phyloP scores from a whole-genome alignment of 768 basidiomycete species.

The Chalciporus sphaerocephalus region DNA sequence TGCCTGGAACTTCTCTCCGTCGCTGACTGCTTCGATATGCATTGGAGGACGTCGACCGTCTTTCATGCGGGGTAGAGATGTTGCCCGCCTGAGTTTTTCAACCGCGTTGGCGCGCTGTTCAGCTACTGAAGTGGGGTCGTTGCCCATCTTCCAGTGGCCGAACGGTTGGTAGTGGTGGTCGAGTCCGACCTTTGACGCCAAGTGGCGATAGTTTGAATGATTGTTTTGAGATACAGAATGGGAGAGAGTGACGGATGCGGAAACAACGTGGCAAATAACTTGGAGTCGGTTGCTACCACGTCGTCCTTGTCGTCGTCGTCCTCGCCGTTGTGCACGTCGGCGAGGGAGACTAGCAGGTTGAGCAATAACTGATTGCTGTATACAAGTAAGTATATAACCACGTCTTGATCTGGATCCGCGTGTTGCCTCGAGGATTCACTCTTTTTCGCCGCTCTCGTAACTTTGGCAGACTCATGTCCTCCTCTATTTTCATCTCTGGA shows the following conservation, averaged over 20 bases:
- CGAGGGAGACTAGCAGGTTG: neutral
- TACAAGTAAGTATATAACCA: slow-evolving; percentile 15
- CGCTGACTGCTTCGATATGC: slow-evolving; percentile 79
- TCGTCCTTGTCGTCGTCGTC: neutral
- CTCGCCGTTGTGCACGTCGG: slow-evolving; percentile 5
- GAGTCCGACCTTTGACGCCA: slow-evolving; percentile 5
- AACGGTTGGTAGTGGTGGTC: slow-evolving; percentile 8
- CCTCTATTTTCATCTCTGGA: neutral
- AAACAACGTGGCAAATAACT: slow-evolving; percentile 14
- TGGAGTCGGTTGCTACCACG: neutral
- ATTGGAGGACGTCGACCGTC: slow-evolving; percentile 85
- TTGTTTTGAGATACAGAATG: slow-evolving; percentile 12
- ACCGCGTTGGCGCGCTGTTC: slow-evolving; percentile 87
- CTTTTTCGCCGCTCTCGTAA: slow-evolving; percentile 10
- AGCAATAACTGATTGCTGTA: neutral
- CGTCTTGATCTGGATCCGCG: slow-evolving; percentile 23
- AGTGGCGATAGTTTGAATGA: neutral
- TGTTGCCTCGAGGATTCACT: slow-evolving; percentile 26
- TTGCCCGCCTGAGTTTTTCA: slow-evolving; percentile 87
- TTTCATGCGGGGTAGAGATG: slow-evolving; percentile 87
- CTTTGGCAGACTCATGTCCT: slow-evolving; percentile 4
- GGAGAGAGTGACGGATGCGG: slow-evolving; percentile 3
- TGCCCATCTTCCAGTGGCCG: slow-evolving; percentile 26
- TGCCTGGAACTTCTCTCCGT: slow-evolving; percentile 60
- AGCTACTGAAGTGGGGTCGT: slow-evolving; percentile 43